Evolutionary conservation across 148 eudicot genomes (phyloP).

Genomic region (Salicornia ramosissima): DNA sequence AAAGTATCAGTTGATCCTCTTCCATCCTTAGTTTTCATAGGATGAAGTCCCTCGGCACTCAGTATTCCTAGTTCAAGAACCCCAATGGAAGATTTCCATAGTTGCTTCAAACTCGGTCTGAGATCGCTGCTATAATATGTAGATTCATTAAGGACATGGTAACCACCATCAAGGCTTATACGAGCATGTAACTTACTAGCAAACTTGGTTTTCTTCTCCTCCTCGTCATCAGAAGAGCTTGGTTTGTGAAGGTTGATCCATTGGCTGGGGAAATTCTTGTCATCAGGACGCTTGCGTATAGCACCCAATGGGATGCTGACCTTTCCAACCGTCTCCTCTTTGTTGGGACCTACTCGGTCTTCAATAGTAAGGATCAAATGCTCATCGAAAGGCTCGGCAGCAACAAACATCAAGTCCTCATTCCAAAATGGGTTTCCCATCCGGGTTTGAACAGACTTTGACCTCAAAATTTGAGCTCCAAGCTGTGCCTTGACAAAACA

Average conservation of each 20-base stretch:
- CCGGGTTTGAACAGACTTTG: conserved; percentile 56
- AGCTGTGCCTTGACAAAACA: conserved; percentile 58
- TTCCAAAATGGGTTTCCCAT: conserved; percentile 64
- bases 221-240: conserved; percentile 36
- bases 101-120: conserved; percentile 70
- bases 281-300: conserved; percentile 65
- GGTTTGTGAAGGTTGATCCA: conserved; percentile 70
- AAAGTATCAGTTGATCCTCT: conserved; percentile 72
- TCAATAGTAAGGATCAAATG: conserved; percentile 60
- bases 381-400: conserved; percentile 93
- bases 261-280: conserved; percentile 42
- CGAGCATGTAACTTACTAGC: conserved; percentile 73
- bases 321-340: conserved; percentile 65
- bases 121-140: conserved; percentile 88
- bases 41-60: conserved; percentile 55
- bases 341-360: conserved; percentile 54
- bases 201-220: conserved; percentile 44
- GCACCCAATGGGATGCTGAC: conserved; percentile 44
- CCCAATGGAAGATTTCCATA: conserved; percentile 79
- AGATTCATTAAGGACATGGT: conserved; percentile 85
- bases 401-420: conserved; percentile 83
- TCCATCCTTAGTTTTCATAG: conserved; percentile 71
- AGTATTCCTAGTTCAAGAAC: conserved; percentile 69
- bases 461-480: conserved; percentile 44
- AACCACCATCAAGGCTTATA: conserved; percentile 82